A percentile compares a stretch with the other conserved stretches of the same genome.
Evolutionary conservation across 2,329 filamentous ascomycete genomes (phyloP).

Genomic region (Verticillium zaregamsianum): DNA sequence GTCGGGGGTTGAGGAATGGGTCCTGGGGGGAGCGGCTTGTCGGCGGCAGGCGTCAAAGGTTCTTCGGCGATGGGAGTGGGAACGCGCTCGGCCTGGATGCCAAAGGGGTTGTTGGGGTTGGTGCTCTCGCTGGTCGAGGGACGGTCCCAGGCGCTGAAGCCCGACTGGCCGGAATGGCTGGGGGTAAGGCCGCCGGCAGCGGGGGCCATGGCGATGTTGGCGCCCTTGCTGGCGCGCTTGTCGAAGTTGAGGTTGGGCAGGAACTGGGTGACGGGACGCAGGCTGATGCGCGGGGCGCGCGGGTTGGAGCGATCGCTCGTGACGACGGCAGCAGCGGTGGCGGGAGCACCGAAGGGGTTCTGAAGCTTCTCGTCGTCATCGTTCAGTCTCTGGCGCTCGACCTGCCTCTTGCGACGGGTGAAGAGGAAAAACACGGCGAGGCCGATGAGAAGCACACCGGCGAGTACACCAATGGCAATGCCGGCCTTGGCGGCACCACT

Average conservation of each 20-base stretch:
- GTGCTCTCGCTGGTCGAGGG: constrained; percentile 39
- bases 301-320: constrained; percentile 10
- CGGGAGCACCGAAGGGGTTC: constrained; percentile 30
- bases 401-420: constrained; percentile 65
- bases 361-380: constrained; percentile 62
- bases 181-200: constrained; percentile 21
- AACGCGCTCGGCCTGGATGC: constrained; percentile 51
- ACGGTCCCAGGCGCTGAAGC: constrained; percentile 40
- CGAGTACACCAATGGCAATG: constrained; percentile 76
- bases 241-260: constrained; percentile 60
- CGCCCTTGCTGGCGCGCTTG: constrained; percentile 45
- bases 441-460: constrained; percentile 62
- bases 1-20: constrained; percentile 25
- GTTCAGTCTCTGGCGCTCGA: constrained; percentile 39
- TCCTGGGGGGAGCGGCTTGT: constrained; percentile 14
- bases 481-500: constrained; percentile 61
- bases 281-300: constrained; percentile 73
- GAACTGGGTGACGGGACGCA: constrained; percentile 82
- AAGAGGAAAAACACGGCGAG: constrained; percentile 69
- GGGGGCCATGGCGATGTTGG: constrained; percentile 31
- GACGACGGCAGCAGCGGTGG: constrained; percentile 15
- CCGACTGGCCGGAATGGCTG: constrained; percentile 23
- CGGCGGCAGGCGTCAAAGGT: constrained; percentile 30
- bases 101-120: constrained; percentile 68
- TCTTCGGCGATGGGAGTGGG: constrained; percentile 36